Evolutionary conservation across 2,329 filamentous ascomycete species (phyloP), one percentile per base, ranked within the genome.

Genomic region (Domatiomyces catenatus): DNA sequence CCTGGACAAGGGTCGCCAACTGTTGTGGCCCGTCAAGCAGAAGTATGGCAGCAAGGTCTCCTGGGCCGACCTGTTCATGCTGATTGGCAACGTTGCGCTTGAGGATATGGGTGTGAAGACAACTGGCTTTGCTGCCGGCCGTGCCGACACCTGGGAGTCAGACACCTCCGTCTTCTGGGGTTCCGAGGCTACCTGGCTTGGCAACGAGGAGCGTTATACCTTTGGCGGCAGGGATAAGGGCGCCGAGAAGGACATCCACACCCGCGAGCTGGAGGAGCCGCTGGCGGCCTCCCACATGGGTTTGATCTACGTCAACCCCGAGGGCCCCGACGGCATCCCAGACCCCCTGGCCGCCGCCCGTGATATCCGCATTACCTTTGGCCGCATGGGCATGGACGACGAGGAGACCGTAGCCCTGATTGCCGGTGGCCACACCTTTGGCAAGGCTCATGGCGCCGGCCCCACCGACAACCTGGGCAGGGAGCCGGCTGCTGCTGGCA

Each of bases 1-100:
- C 60, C 75, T 88, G 49, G 84, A 88, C 75, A 88, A 88, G 76
- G 84, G 83, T 28, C 83, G 84, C 51, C 83, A 84, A 56, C 76
- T 88, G 50, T 71, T 88, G 43, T 86, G 83, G 81, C 84, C 84
- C 51, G 80, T 88, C 70, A 88, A 88, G 77, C 83, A 86, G 60
- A 88, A 88, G 75, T 88, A 88, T 58, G 84, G 84, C 65, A 79
- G 79, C 73, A 86, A 84, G 72, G 83, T 88, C 67, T 87, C 84
- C 0, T 88, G 84, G 84, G 80, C 83, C 20, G 84, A 88, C 63
- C 68, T 88, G 52, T 65, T 83, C 47, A 72, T 86, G 51, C 75
- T 88, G 49, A 76, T 81, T 24, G 84, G 84, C 57, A 87, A 87
- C 64, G 83, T 87, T 15, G 83, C 84, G 46, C 74, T 88, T 56